Conservation (phyloP, 106 monocot genomes). For the Phalaenopsis aphrodite region DNA sequence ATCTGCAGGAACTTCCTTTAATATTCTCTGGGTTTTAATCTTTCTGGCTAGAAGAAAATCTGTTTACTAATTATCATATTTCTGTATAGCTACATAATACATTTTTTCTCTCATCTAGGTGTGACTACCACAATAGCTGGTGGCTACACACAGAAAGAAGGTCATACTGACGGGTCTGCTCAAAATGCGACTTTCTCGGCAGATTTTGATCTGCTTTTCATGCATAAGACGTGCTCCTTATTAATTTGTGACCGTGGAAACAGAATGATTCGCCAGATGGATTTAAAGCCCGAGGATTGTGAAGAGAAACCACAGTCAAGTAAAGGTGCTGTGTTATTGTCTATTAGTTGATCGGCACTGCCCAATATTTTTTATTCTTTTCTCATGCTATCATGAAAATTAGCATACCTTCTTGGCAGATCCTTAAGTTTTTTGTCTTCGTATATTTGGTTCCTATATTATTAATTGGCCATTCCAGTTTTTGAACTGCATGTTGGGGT, state of each 20-base stretch:
- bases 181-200: constrained; percentile 52
- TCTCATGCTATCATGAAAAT: neutral
- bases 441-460: neutral
- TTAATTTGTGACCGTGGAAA: constrained; percentile 43
- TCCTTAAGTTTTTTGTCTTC: neutral
- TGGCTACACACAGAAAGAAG: constrained; percentile 26
- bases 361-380: neutral
- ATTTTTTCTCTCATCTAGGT: constrained; percentile 20
- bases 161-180: constrained; percentile 40
- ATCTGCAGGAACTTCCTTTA: too few relatives aligned
- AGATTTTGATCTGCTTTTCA: constrained; percentile 42
- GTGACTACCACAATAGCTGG: constrained; percentile 55
- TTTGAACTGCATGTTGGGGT: too few relatives aligned
- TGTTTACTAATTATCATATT: neutral
- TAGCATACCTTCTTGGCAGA: neutral
- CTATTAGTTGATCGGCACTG: neutral
- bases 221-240: constrained; percentile 36
- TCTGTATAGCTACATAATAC: neutral
- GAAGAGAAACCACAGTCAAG: constrained; percentile 17
- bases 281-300: constrained; percentile 43
- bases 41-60: neutral
- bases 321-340: neutral
- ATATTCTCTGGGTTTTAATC: too few relatives aligned
- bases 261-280: constrained; percentile 32
- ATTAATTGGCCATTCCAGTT: too few relatives aligned